Evolutionary conservation across 352 stramenopile genomes (phyloP), one percentile per base, ranked within the genome.

Genomic region (Phytopythium helicoides): DNA sequence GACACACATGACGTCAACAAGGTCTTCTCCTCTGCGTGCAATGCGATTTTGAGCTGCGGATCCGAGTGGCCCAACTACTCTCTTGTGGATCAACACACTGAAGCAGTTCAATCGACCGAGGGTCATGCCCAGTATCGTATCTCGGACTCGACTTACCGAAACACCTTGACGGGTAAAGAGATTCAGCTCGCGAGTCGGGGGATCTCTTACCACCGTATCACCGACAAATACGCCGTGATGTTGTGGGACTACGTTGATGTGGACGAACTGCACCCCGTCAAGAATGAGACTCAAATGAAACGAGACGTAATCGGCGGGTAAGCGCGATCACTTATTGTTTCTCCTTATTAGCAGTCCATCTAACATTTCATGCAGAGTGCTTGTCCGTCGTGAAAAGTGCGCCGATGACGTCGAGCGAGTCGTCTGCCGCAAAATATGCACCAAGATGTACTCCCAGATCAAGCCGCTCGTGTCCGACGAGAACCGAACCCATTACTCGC

Each of bases 1-100:
- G 61, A 74, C 39, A 71, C 65, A 26, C 57, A 62, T 54, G 68
- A 74, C 58, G 66, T 61, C n/a, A 62, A 59, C 21, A 53, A 67
- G 62, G 65, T 74, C 38, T 74, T 74, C 62, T 44, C 65, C 41
- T 51, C 54, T 26, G 62, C 65, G 14, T 68, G 57, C 19, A 52
- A 44, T 0, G 65, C 58, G 44, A 71, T 74, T 38, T 37, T 68
- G 18, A 52, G 60, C 22, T 64, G 58, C 36, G 54, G 55, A 25
- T 67, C 53, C 14, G 58, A 51, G 18, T 68, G 58, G 61, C 57
- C 57, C 6, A 59, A 66, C 15, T 68, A 74, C 57, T 55, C 55
- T 31, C 55, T 68, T 22, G 47, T 71, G 19, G 46, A 62, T 39
- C 61, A 58, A 33, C 64, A 68, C 21, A 58, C 61, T 6, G 63